Percentiles rank a stretch among this genome's conserved stretches.
phyloP scores from a whole-genome alignment of 2,329 filamentous ascomycete genomes.

The Cladosporium sp. region DNA sequence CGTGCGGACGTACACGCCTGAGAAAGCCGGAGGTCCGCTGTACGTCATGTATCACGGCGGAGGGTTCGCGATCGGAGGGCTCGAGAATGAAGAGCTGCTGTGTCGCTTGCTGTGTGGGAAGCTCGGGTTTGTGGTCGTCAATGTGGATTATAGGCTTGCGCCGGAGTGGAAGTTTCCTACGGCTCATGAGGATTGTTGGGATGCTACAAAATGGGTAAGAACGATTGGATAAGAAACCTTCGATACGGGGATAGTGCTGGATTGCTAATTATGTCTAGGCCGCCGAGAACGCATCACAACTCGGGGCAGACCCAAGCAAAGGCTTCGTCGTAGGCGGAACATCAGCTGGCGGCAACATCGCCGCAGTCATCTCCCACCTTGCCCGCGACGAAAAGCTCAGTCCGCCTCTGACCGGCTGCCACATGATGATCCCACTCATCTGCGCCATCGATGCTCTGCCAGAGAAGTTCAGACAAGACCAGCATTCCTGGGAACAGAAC shows the following conservation, averaged over 20 bases:
- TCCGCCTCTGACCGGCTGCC: constrained; percentile 43
- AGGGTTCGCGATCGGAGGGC: constrained; percentile 42
- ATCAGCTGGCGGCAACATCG: constrained; percentile 51
- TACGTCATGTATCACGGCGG: constrained; percentile 42
- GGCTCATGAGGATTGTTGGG: constrained; percentile 46
- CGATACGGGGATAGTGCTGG: constrained; percentile 13
- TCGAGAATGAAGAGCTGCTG: constrained; percentile 40
- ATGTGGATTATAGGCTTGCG: constrained; percentile 50
- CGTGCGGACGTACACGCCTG: constrained; percentile 23
- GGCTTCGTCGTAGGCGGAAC: constrained; percentile 51
- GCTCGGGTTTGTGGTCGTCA: constrained; percentile 41
- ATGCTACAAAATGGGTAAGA: constrained; percentile 41
- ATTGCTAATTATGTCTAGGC: constrained; percentile 17
- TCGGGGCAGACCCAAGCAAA: constrained; percentile 37
- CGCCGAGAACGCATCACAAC: constrained; percentile 22
- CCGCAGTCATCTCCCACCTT: constrained; percentile 43
- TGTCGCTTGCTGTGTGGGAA: constrained; percentile 38
- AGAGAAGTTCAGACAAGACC: constrained; percentile 33
- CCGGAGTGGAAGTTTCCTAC: constrained; percentile 49
- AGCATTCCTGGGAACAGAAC: constrained; percentile 42
- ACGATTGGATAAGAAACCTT: too few species aligned
- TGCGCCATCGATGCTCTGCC: constrained; percentile 40
- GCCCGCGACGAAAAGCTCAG: constrained; percentile 38
- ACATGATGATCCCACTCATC: constrained; percentile 45
- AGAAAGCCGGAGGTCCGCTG: constrained; percentile 27